Evolutionary conservation across 2,329 filamentous ascomycete genomes (phyloP).

Genomic region (Botrytis deweyae): DNA sequence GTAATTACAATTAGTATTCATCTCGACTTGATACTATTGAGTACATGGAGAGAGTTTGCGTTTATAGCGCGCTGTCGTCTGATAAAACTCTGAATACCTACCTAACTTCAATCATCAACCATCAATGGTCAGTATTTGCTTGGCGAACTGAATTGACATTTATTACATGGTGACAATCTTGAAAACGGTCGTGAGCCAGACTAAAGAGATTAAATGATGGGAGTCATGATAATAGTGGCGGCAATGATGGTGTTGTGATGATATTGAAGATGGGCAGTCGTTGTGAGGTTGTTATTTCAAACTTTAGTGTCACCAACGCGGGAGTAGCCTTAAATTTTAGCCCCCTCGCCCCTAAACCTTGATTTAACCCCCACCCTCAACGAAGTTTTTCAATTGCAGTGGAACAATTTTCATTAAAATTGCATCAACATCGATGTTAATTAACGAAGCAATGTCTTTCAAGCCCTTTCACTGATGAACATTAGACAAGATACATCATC

Average conservation of each 20-base stretch:
- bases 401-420: neutral
- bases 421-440: accelerated
- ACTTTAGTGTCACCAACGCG: neutral
- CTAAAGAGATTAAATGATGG: neutral
- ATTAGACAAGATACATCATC: no score
- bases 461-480: neutral
- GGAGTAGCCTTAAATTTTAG: neutral
- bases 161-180: neutral
- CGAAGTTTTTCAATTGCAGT: neutral
- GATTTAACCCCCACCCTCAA: neutral
- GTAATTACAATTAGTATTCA: accelerated
- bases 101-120: neutral
- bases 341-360: neutral
- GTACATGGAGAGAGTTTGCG: neutral
- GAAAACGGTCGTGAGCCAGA: neutral
- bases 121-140: neutral
- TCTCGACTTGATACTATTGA: neutral
- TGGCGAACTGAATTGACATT: neutral
- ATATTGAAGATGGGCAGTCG: neutral
- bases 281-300: neutral
- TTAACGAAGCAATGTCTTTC: accelerated
- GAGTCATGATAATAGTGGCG: neutral
- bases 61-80: neutral
- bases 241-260: neutral
- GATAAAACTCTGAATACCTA: neutral